Evolutionary conservation across 768 basidiomycete genomes (phyloP).

Genomic region (Ramaria sp.): DNA sequence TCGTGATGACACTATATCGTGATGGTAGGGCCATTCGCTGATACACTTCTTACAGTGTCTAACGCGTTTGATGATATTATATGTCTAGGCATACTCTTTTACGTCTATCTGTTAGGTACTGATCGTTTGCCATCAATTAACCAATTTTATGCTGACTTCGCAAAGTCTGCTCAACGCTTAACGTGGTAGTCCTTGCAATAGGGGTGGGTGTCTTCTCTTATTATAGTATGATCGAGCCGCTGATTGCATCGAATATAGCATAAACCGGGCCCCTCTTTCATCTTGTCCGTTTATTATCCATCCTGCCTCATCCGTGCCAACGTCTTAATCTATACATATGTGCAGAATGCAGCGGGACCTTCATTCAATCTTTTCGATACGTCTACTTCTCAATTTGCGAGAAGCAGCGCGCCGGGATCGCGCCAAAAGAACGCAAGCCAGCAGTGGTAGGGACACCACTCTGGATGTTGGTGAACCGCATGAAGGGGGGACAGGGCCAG

Average conservation of each 20-base stretch:
- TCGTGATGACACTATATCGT: neutral
- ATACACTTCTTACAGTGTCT: neutral
- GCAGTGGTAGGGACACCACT: neutral
- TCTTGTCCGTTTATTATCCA: neutral
- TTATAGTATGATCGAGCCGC: too few species aligned
- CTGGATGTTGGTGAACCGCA: neutral
- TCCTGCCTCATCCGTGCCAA: neutral
- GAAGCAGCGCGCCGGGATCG: constrained; percentile 1
- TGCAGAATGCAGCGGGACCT: constrained; percentile 9
- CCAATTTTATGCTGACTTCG: neutral
- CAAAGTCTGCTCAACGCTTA: neutral
- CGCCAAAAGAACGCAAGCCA: neutral
- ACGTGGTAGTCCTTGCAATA: neutral
- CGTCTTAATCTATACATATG: neutral
- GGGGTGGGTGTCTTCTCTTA: neutral
- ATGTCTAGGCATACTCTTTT: neutral
- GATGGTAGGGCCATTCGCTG: neutral
- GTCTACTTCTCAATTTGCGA: constrained; percentile 7
- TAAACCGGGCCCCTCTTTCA: neutral
- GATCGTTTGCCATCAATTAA: neutral
- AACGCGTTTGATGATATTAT: neutral
- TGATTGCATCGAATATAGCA: neutral
- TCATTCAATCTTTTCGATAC: constrained; percentile 5
- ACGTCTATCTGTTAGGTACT: neutral
- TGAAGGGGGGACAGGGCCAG: neutral